Conservation (phyloP, 2,329 filamentous ascomycete genomes). For the Rhytidhysteron rufulum region DNA sequence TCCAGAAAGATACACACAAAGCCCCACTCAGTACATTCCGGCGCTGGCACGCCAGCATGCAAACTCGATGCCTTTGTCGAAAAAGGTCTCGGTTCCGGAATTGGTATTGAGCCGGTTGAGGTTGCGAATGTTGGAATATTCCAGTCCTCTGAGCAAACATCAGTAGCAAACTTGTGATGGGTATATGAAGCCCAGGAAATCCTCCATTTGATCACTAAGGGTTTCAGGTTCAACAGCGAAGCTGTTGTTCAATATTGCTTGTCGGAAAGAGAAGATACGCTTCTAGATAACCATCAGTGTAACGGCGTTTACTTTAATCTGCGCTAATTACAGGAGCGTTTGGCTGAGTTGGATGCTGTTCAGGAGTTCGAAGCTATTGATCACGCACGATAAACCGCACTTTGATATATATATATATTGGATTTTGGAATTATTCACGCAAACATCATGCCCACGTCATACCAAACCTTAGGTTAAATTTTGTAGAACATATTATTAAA, state of each 20-base stretch:
- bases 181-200: no score
- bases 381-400: no score
- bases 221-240: no score
- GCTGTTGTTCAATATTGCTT: constrained; percentile 27
- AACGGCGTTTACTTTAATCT: constrained; percentile 30
- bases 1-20: constrained; percentile 25
- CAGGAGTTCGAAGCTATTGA: neutral
- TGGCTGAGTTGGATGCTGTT: neutral
- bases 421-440: no score
- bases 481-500: no score
- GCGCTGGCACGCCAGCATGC: constrained; percentile 6
- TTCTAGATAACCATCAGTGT: constrained; percentile 37
- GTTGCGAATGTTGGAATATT: constrained; percentile 32
- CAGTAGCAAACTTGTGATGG: no score
- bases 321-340: constrained; percentile 11
- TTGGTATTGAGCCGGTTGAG: constrained; percentile 23
- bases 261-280: constrained; percentile 28
- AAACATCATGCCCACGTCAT: no score
- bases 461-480: no score
- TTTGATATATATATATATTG: no score
- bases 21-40: constrained; percentile 5
- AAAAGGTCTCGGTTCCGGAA: constrained; percentile 12
- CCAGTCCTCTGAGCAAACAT: no score
- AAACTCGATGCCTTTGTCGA: constrained; percentile 20
- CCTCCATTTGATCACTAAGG: no score